Evolutionary conservation across 169 alveolate genomes (phyloP).

Genomic region (Toxoplasma gondii): DNA sequence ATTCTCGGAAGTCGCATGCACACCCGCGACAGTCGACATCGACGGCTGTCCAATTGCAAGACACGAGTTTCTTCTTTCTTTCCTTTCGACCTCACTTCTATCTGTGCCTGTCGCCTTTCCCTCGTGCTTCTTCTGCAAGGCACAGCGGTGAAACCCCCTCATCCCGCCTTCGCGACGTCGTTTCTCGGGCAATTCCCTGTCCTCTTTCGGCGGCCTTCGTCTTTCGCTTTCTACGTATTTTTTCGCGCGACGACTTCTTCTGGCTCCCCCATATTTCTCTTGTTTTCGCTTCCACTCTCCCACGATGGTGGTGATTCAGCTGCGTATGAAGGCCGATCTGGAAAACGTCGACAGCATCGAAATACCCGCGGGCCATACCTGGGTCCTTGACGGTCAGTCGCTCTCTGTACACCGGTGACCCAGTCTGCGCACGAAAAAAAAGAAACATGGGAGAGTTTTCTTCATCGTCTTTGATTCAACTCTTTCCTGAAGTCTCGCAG

Average conservation of each 20-base stretch:
- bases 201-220: not conserved
- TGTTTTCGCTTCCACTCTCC: not conserved
- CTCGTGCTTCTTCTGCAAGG: not conserved
- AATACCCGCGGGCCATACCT: conserved; percentile 53
- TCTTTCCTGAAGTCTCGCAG: too few relatives aligned
- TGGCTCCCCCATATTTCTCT: not conserved
- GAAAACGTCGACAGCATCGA: conserved; percentile 56
- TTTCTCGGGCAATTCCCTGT: not conserved
- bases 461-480: too few relatives aligned
- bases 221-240: not conserved
- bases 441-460: too few relatives aligned
- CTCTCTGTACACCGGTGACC: not conserved
- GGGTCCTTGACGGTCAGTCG: conserved; percentile 52
- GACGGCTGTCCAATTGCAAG: not conserved
- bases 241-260: not conserved
- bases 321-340: conserved; percentile 56
- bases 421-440: not conserved
- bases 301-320: conserved; percentile 63
- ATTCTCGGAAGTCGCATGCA: too few relatives aligned
- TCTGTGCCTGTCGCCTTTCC: not conserved
- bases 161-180: not conserved
- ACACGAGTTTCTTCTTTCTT: not conserved
- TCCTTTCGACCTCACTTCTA: not conserved
- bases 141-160: not conserved
- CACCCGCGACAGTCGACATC: too few relatives aligned